Evolutionary conservation across 805 yeast genomes (phyloP).

Genomic region (Wickerhamiella dianesei): DNA sequence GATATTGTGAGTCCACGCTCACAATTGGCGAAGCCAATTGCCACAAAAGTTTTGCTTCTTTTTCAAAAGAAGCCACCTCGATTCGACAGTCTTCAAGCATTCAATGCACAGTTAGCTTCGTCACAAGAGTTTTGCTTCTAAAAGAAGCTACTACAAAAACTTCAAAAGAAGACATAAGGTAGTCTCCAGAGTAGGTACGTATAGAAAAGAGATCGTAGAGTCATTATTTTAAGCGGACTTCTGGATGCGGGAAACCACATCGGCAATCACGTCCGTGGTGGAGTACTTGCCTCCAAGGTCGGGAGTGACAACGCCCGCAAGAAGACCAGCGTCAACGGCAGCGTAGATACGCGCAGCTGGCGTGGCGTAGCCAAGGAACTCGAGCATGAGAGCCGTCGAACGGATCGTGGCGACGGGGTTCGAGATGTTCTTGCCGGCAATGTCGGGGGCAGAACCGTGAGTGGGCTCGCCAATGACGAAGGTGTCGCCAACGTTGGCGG

Average conservation of each 20-base stretch:
- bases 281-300: slow-evolving; percentile 87
- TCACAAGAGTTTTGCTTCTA: not conserved
- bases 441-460: slow-evolving; percentile 98
- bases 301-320: slow-evolving; percentile 73
- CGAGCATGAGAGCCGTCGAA: slow-evolving; percentile 94
- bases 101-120: too few relatives aligned
- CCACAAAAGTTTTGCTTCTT: too few relatives aligned
- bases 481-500: slow-evolving; percentile 92
- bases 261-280: slow-evolving; percentile 77
- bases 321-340: slow-evolving; percentile 88
- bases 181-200: too few relatives aligned
- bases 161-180: not conserved
- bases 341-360: slow-evolving; percentile 85
- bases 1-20: too few relatives aligned
- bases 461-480: slow-evolving; percentile 99
- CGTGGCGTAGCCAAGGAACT: slow-evolving; percentile 80
- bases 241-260: slow-evolving; percentile 47
- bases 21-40: too few relatives aligned
- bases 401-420: slow-evolving; percentile 97
- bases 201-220: too few relatives aligned
- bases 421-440: slow-evolving; percentile 77
- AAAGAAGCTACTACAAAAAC: not conserved
- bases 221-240: not conserved
- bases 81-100: too few relatives aligned
- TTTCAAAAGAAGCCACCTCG: too few relatives aligned